Base-by-base conservation (phyloP, 192 early-diverging fungal genomes). In the Powellomyces hirtus region DNA sequence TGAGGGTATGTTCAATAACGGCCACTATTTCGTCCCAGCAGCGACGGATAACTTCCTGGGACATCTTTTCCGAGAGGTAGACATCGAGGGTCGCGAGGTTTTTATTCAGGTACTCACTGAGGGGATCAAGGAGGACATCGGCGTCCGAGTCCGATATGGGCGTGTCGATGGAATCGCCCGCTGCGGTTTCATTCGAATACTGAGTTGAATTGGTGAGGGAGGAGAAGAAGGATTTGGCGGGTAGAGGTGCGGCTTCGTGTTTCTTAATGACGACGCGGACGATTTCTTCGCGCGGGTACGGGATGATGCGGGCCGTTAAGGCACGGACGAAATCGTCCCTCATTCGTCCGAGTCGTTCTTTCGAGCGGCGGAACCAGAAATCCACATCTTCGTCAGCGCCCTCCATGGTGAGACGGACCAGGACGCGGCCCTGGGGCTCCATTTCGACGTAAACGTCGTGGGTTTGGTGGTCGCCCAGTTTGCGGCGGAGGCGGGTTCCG, bases 311-410 rank as follows among this genome's bases (percentile, higher is more conserved):
- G n/a, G 51, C 62, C 55, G 70, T 72, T 30, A 85, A 62, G 1
- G 77, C 35, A 11, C 83, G 72, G 1, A 84, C 68, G 53, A 85
- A 84, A 61, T 81, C 79, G 53, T 84, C 80, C 10, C 81, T 53
- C 4, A 81, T 81, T 7, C 83, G 66, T 7, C 70, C 75, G 22
- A 85, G 68, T 38, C 77, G 69, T 50, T 85, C 81, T 22, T 77
- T 76, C 30, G 66, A 73, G 8, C 78, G 27, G 13, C 79, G 51
- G 66, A 85, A 85, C 79, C 81, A 85, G 64, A 85, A 85, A 36
- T 81, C 82, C 4, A 85, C 81, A 56, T 85, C 83, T 59, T 85
- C 83, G 20, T 75, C 72, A 62, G 80, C 83, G 26, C 83, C 83
- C 56, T 84, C 83, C 77, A 85, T 66, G 5, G 83, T 84, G 34